These are phyloP conservation scores for Backusella mclennaniae DNA, from an alignment of 192 early-diverging fungal species.

Conservation along the genomic window DNA sequence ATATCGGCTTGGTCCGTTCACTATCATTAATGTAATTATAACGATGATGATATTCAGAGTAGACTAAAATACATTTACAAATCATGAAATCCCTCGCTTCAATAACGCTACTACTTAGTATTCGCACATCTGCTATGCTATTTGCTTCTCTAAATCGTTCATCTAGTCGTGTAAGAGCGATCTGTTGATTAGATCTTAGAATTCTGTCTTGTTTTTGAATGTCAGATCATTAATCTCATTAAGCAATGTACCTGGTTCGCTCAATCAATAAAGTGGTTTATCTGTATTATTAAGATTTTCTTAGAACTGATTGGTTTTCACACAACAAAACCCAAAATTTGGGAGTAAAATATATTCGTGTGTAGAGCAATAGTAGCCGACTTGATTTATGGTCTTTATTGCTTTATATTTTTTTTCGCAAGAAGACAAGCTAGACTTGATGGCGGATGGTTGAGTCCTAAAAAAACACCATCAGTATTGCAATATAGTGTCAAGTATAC, in stretches of 20 bases:
- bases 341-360: background rate
- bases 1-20: too few species aligned
- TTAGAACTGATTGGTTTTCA: background rate
- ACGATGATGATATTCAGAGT: too few species aligned
- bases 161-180: background rate
- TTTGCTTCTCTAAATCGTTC: background rate
- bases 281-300: background rate
- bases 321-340: background rate
- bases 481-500: too few species aligned
- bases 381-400: background rate
- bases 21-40: too few species aligned
- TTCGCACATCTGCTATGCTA: background rate
- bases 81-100: too few species aligned
- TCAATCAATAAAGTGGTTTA: background rate
- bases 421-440: background rate
- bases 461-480: too few species aligned
- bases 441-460: background rate
- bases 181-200: background rate
- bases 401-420: background rate
- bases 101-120: too few species aligned
- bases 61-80: too few species aligned
- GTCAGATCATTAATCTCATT: background rate
- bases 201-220: background rate
- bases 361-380: too few species aligned
- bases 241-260: background rate